phyloP scores from a whole-genome alignment of 169 alveolate species.

The Plasmodium fragile region DNA sequence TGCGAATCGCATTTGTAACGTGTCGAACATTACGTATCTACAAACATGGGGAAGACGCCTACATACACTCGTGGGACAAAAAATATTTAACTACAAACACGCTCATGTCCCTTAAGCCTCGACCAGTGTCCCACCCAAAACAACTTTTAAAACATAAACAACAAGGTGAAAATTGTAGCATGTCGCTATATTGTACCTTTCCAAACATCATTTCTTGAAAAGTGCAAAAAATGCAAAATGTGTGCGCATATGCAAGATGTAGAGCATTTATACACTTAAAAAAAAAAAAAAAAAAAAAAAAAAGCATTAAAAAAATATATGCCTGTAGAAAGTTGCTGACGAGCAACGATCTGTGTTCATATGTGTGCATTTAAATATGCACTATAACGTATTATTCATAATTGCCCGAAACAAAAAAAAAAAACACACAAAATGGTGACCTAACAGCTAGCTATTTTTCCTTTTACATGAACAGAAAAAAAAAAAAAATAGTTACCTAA shows the following conservation, averaged over 20 bases:
- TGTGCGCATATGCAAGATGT: neutral
- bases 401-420: neutral
- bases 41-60: neutral
- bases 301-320: neutral
- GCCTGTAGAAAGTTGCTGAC: neutral
- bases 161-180: neutral
- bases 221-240: neutral
- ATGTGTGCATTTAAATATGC: neutral
- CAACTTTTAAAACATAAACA: conserved; percentile 1
- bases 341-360: neutral
- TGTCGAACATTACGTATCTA: neutral
- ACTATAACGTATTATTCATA: neutral
- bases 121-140: neutral
- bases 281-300: neutral
- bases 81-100: conserved; percentile 3
- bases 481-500: conserved; percentile 5
- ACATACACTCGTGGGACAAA: neutral
- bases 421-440: neutral
- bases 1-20: neutral
- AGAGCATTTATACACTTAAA: neutral
- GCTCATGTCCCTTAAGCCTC: neutral
- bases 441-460: neutral
- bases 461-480: neutral
- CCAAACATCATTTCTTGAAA: neutral
- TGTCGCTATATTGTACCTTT: neutral